These are phyloP conservation scores for Aspergillus mulundensis DNA, from an alignment of 495 filamentous ascomycete species.

Conservation along the genomic window DNA sequence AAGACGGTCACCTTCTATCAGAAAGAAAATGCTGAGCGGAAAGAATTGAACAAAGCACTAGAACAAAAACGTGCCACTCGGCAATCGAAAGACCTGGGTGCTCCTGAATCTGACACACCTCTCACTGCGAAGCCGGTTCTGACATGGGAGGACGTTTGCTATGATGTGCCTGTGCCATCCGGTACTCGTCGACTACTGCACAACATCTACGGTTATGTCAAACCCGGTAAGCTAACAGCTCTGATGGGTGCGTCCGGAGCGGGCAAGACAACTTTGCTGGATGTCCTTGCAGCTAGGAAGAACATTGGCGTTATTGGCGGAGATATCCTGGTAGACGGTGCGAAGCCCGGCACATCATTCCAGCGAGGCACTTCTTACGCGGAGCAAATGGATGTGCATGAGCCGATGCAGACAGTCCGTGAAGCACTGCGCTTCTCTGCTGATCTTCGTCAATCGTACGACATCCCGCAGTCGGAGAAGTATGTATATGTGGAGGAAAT, in stretches of 20 bases:
- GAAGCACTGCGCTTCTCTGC: slow-evolving; percentile 60
- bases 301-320: slow-evolving; percentile 74
- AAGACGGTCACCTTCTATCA: slow-evolving; percentile 70
- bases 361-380: slow-evolving; percentile 64
- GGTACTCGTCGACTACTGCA: slow-evolving; percentile 67
- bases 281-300: slow-evolving; percentile 72
- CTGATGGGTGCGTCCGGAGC: slow-evolving; percentile 86
- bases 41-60: slow-evolving; percentile 63
- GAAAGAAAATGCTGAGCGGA: slow-evolving; percentile 66
- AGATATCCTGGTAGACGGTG: slow-evolving; percentile 71
- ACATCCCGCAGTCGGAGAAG: slow-evolving; percentile 53
- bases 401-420: slow-evolving; percentile 55
- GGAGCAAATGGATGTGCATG: slow-evolving; percentile 61
- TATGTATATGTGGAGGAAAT: slow-evolving; percentile 58
- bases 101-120: slow-evolving; percentile 51
- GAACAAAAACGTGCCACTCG: slow-evolving; percentile 51
- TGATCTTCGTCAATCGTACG: slow-evolving; percentile 51
- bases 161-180: slow-evolving; percentile 65
- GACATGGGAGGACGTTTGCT: slow-evolving; percentile 52
- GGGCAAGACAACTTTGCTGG: slow-evolving; percentile 78
- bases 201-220: slow-evolving; percentile 71
- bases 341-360: slow-evolving; percentile 78
- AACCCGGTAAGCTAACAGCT: slow-evolving; percentile 74
- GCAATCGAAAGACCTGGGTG: slow-evolving; percentile 45
- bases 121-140: slow-evolving; percentile 57